Conservation (phyloP, 225 moss, liverwort and hornwort species). For the Anthoceros angustus region DNA sequence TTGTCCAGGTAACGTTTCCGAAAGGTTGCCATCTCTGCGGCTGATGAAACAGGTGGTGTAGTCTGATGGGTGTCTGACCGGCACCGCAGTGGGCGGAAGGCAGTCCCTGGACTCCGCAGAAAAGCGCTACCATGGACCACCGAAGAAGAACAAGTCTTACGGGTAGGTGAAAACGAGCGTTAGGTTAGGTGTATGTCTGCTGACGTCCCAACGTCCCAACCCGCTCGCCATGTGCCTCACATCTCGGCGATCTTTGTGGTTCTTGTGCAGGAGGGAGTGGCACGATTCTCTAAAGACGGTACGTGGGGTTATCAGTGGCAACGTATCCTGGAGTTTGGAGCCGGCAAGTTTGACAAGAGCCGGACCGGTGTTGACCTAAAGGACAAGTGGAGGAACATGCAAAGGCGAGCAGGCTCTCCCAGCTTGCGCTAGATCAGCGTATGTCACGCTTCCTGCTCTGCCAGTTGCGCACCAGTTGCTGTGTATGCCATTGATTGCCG, state of each 20-base stretch:
- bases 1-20: slow-evolving; percentile 5
- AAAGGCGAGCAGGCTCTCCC: slow-evolving; percentile 10
- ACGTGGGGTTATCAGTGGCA: slow-evolving; percentile 30
- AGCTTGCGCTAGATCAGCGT: not conserved
- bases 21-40: slow-evolving; percentile 2
- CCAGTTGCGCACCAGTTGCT: not conserved
- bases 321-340: slow-evolving; percentile 27
- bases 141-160: slow-evolving; percentile 25
- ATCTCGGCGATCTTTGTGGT: not conserved
- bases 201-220: too few species aligned
- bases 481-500: not conserved
- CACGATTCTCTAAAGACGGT: slow-evolving; percentile 19
- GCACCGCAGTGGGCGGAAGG: slow-evolving; percentile 20
- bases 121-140: slow-evolving; percentile 25
- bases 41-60: slow-evolving; percentile 10
- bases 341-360: slow-evolving; percentile 30
- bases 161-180: slow-evolving; percentile 14
- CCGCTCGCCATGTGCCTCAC: not conserved
- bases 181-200: not conserved
- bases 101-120: slow-evolving; percentile 35
- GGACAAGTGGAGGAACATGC: slow-evolving; percentile 47
- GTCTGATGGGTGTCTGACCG: not conserved
- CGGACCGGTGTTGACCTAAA: slow-evolving; percentile 39
- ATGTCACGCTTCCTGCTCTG: not conserved
- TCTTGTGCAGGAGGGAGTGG: slow-evolving; percentile 30